Evolutionary conservation across 441 rosid species (phyloP).

Genomic region (Mallotus repandus): DNA sequence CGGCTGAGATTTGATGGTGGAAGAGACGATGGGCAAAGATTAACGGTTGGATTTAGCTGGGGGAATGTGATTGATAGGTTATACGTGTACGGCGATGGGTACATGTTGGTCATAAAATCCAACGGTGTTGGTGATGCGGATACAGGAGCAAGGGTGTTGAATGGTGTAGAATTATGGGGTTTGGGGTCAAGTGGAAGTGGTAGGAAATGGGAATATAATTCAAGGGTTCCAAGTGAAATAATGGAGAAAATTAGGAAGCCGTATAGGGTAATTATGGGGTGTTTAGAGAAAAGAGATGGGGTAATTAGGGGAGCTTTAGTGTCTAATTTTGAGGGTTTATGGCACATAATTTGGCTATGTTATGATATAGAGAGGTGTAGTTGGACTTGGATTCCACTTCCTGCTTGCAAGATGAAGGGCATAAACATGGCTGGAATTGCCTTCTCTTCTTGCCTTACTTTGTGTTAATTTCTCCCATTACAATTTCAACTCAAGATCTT

Average conservation of each 20-base stretch:
- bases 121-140: conserved; percentile 10
- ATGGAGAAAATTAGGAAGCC: conserved; percentile 38
- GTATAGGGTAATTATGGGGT: conserved; percentile 59
- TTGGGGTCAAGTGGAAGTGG: conserved; percentile 36
- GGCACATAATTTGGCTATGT: conserved; percentile 61
- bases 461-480: conserved; percentile 10
- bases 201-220: conserved; percentile 43
- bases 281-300: conserved; percentile 51
- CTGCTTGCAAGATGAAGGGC: conserved; percentile 57
- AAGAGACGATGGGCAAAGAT: conserved; percentile 13
- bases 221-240: conserved; percentile 41
- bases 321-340: conserved; percentile 50
- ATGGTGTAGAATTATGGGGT: conserved; percentile 52
- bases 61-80: conserved; percentile 26
- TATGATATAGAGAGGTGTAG: conserved; percentile 30
- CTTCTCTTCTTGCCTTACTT: conserved; percentile 58
- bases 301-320: conserved; percentile 50
- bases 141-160: conserved; percentile 30
- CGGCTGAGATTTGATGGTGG: conserved; percentile 39
- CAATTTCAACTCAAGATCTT: no score
- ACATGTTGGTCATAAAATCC: conserved; percentile 47
- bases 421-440: conserved; percentile 69
- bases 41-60: conserved; percentile 34
- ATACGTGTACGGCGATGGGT: conserved; percentile 62
- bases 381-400: conserved; percentile 51